Evolutionary conservation across 352 stramenopile genomes (phyloP), one percentile per base, ranked within the genome.

Genomic region (Phytophthora colocasiae): DNA sequence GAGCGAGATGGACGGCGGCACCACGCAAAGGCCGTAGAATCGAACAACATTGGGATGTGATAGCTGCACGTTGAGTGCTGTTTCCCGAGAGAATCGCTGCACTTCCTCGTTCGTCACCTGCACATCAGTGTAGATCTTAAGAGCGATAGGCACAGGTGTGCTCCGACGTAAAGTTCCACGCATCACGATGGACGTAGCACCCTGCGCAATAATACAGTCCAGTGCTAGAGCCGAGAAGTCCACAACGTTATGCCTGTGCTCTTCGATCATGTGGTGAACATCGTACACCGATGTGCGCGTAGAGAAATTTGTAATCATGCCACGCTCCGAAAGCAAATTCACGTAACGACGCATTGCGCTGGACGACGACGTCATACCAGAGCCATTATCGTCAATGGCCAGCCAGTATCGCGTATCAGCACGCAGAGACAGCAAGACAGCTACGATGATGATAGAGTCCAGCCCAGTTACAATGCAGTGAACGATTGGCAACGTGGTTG

Each of bases 301-400:
- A 7, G 88, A 96, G 57, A 95, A 96, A 46, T 91, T 93, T 10
- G 87, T 95, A 48, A 95, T 91, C 80, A 95, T 91, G 17, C 88
- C 88, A 56, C 83, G 83, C 39, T 96, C 88, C 8, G 88, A 85
- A 0, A 96, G 67, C 29, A 93, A 72, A 10, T 77, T 83, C 67
- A 93, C 75, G 41, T 93, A 94, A 7, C 82, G 78, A 17, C 83
- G 85, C 75, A 93, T 90, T 12, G 85, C 78, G 36, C 84, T 90
- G 1, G 71, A 77, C 6, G 71, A 80, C 15, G 46, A 47, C 11
- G 55, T 69, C 10, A 56, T 67, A 44, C 62, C 63, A 15, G 78
- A 74, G 44, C 75, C 73, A 4, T 68, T 75, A n/a, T 93, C 83
- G 32, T 92, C 85, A 17, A 93, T 91, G 7, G 85, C 88, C 14